phyloP scores from a whole-genome alignment of 139 green algal genomes.

The Chlamydomonas incerta region DNA sequence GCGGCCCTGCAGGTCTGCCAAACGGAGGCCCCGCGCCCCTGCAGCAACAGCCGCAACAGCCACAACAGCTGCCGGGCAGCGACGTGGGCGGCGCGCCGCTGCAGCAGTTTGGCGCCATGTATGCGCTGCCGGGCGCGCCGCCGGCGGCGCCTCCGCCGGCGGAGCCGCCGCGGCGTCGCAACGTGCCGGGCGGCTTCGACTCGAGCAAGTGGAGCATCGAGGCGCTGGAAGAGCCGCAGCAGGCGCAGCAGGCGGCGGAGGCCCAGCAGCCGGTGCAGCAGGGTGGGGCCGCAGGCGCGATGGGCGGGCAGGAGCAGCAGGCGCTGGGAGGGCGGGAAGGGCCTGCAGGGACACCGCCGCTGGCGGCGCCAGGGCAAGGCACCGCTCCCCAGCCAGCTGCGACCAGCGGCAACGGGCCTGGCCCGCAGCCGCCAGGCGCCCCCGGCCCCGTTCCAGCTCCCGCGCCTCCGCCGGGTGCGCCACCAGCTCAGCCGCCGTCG shows the following conservation, averaged over 20 bases:
- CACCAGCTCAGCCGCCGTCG: neutral
- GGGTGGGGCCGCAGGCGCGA: neutral
- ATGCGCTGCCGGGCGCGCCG: neutral
- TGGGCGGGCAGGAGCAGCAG: too few species aligned
- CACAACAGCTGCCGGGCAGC: too few species aligned
- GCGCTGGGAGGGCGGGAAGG: too few species aligned
- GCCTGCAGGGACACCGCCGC: too few species aligned
- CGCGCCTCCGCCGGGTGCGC: too few species aligned
- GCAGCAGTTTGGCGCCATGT: neutral
- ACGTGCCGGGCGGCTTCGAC: neutral
- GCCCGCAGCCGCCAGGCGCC: too few species aligned
- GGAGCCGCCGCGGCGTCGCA: constrained; percentile 24
- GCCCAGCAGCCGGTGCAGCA: neutral
- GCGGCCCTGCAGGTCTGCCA: too few species aligned
- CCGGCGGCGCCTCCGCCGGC: neutral
- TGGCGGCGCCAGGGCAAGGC: too few species aligned
- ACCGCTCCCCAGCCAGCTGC: too few species aligned
- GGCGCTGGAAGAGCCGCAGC: constrained; percentile 1
- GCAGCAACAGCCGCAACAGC: neutral
- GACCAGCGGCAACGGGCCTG: too few species aligned
- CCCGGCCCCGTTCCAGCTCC: neutral
- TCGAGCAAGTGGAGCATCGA: constrained; percentile 35
- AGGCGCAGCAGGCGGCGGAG: neutral
- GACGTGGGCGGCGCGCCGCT: neutral
- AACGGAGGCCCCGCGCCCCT: neutral